These are phyloP conservation scores for Gossypium schwendimanii DNA, from an alignment of 441 rosid species.

Conservation along the genomic window DNA sequence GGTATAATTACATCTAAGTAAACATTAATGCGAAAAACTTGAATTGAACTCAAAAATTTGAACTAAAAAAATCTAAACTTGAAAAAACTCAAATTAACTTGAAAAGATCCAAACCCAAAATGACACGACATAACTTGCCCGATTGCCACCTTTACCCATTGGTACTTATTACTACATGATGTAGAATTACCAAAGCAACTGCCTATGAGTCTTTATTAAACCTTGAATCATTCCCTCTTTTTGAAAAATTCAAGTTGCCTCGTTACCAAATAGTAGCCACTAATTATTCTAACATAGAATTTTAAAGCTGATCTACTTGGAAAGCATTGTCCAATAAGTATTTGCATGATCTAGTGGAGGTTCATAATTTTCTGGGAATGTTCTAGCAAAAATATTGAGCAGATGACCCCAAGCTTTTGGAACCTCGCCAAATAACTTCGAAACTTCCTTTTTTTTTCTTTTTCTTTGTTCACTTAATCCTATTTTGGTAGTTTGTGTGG, in stretches of 20 bases:
- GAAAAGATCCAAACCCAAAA: too few relatives aligned
- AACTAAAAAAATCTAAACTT: too few relatives aligned
- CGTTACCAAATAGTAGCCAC: constrained; percentile 83
- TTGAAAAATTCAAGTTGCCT: constrained; percentile 82
- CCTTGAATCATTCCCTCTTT: constrained; percentile 56
- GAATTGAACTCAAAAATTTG: too few relatives aligned
- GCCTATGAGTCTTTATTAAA: constrained; percentile 73
- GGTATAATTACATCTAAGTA: too few relatives aligned
- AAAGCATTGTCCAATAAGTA: constrained; percentile 93
- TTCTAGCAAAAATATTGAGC: constrained; percentile 94
- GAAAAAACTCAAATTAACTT: too few relatives aligned
- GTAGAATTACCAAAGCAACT: constrained; percentile 74
- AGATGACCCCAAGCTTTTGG: constrained; percentile 84
- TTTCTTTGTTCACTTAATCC: constrained; percentile 68
- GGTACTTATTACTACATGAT: constrained; percentile 91
- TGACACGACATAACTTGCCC: too few relatives aligned
- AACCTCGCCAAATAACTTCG: constrained; percentile 91
- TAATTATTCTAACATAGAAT: constrained; percentile 83
- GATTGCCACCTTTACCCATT: too few relatives aligned
- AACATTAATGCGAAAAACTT: too few relatives aligned
- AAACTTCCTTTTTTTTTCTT: constrained; percentile 46
- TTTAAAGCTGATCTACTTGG: constrained; percentile 88
- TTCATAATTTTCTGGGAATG: constrained; percentile 64
- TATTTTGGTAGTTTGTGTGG: constrained; percentile 95
- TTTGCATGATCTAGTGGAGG: constrained; percentile 33